These are phyloP conservation scores for Collybia sordida DNA, from an alignment of 768 basidiomycete species.

Conservation along the genomic window DNA sequence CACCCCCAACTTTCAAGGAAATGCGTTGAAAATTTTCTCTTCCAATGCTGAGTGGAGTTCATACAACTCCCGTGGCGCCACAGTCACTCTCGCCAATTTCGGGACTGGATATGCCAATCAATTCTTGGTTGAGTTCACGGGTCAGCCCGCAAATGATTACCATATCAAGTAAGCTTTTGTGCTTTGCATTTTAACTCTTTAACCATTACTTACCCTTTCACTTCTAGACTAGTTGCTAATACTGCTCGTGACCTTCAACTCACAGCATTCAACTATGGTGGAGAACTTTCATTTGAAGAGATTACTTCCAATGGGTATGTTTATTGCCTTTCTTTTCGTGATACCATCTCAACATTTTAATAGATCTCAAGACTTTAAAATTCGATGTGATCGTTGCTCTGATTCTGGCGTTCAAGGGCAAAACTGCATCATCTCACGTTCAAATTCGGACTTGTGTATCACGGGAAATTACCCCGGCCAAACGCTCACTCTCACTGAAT, in stretches of 20 bases:
- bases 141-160: constrained; percentile 1
- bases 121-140: constrained; percentile 7
- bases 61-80: background rate
- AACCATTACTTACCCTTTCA: background rate
- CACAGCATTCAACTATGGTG: background rate
- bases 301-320: too few relatives aligned
- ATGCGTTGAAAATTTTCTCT: constrained; percentile 1
- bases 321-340: too few relatives aligned
- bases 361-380: constrained; percentile 4
- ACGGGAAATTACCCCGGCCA: background rate
- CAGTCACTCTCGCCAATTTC: constrained; percentile 1
- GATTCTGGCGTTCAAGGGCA: background rate
- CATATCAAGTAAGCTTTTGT: constrained; percentile 6
- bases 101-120: background rate
- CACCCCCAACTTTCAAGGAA: constrained; percentile 9
- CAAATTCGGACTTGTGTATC: background rate
- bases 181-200: background rate
- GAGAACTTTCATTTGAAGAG: constrained; percentile 2
- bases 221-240: constrained; percentile 3
- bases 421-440: background rate
- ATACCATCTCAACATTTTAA: background rate
- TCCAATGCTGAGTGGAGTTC: constrained; percentile 1
- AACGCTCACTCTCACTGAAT: background rate
- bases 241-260: constrained; percentile 2
- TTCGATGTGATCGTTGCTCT: background rate